phyloP scores from a whole-genome alignment of 768 basidiomycete genomes.

The Mrakia blollopis region DNA sequence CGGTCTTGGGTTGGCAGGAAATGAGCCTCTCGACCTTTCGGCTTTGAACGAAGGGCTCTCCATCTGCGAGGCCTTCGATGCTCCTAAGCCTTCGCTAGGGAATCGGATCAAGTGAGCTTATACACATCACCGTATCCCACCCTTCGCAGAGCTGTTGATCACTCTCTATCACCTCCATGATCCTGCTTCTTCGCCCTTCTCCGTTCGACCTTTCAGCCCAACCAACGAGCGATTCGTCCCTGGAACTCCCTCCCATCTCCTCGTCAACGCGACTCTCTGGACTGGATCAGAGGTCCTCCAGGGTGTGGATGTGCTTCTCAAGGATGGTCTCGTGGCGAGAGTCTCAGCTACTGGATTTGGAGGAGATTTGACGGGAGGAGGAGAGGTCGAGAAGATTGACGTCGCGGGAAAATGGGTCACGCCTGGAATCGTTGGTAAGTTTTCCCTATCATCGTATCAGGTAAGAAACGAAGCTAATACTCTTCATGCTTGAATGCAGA shows the following conservation, averaged over 20 bases:
- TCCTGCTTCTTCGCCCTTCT: background rate
- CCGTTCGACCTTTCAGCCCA: background rate
- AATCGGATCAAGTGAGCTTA: background rate
- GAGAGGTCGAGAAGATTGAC: slow-evolving; percentile 51
- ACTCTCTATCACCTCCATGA: background rate
- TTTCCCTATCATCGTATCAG: background rate
- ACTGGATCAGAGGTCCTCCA: slow-evolving; percentile 54
- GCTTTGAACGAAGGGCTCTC: background rate
- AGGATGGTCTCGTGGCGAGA: slow-evolving; percentile 58
- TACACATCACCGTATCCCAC: background rate
- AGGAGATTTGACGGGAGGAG: slow-evolving; percentile 47
- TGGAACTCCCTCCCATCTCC: slow-evolving; percentile 53
- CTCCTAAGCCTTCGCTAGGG: slow-evolving; percentile 18
- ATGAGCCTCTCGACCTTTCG: background rate
- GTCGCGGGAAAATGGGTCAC: slow-evolving; percentile 69
- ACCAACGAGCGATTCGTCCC: slow-evolving; percentile 41
- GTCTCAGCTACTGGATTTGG: slow-evolving; percentile 49
- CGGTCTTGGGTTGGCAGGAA: background rate
- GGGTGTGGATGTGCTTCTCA: slow-evolving; percentile 57
- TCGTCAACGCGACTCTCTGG: slow-evolving; percentile 73
- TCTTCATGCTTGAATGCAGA: background rate
- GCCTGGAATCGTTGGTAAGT: slow-evolving; percentile 50
- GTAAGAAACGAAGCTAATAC: too few relatives aligned
- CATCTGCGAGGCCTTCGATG: slow-evolving; percentile 8
- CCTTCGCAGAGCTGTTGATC: too few relatives aligned